Evolutionary conservation across 208 protist species (phyloP).

Genomic region (Leishmania major): DNA sequence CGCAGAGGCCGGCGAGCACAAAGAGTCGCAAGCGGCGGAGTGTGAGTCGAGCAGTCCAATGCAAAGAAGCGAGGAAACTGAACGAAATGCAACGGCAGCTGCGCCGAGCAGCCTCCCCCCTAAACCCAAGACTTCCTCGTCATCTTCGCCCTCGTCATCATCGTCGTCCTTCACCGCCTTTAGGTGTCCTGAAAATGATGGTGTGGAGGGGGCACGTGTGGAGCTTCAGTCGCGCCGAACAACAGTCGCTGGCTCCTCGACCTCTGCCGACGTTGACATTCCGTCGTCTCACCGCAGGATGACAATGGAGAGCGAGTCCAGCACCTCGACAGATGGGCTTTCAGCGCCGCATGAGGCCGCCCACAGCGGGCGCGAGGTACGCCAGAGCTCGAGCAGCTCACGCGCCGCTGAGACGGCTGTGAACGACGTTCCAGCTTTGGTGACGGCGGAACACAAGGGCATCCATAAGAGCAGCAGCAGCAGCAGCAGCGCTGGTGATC

Average conservation of each 20-base stretch:
- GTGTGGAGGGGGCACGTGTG: slow-evolving; percentile 5
- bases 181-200: background rate
- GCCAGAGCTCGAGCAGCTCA: background rate
- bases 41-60: background rate
- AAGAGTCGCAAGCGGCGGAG: background rate
- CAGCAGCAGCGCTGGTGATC: slow-evolving; percentile 6
- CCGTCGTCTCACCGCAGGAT: background rate
- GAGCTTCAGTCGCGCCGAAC: slow-evolving; percentile 5
- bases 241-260: background rate
- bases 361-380: background rate
- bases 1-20: background rate
- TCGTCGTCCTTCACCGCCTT: slow-evolving; percentile 10
- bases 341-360: background rate
- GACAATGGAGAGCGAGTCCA: background rate
- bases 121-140: background rate
- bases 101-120: background rate
- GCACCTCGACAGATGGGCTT: background rate
- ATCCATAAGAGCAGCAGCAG: slow-evolving; percentile 4
- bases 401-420: background rate
- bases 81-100: background rate
- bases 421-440: background rate
- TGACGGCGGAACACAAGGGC: background rate
- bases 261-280: background rate
- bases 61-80: background rate
- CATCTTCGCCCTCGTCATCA: slow-evolving; percentile 25